These are phyloP conservation scores for Schizopora paradoxa DNA, from an alignment of 1,284 basidiomycete species.

Conservation along the genomic window DNA sequence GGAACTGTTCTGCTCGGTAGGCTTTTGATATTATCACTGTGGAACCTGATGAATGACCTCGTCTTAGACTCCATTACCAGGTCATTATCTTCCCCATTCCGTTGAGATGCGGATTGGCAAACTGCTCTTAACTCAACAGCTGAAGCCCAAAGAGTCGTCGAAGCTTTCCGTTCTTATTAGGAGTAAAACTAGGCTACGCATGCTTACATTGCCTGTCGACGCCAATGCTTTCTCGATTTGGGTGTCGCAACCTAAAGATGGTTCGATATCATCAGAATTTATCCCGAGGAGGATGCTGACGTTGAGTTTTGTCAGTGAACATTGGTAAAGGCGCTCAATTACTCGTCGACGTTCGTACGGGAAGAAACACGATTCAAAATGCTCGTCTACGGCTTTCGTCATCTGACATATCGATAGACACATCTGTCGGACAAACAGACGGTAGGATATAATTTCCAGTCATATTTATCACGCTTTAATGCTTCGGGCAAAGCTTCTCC, in stretches of 20 bases:
- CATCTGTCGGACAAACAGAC: slow-evolving; percentile 4
- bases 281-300: slow-evolving; percentile 14
- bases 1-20: slow-evolving; percentile 63
- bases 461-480: too few species aligned
- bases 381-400: slow-evolving; percentile 49
- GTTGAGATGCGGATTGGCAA: slow-evolving; percentile 9
- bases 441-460: too few species aligned
- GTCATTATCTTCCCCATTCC: slow-evolving; percentile 2
- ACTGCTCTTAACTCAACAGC: slow-evolving; percentile 6
- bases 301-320: slow-evolving; percentile 51
- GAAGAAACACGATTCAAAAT: slow-evolving; percentile 55
- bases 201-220: slow-evolving; percentile 12
- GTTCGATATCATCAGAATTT: too few species aligned
- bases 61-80: slow-evolving; percentile 7
- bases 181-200: too few species aligned
- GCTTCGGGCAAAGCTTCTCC: too few species aligned
- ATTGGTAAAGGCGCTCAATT: slow-evolving; percentile 55
- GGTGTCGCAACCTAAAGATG: slow-evolving; percentile 49
- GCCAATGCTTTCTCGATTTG: slow-evolving; percentile 7
- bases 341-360: slow-evolving; percentile 52
- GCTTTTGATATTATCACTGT: slow-evolving; percentile 24
- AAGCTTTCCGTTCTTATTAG: too few species aligned
- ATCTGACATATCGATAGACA: slow-evolving; percentile 33
- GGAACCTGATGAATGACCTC: slow-evolving; percentile 4
- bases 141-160: slow-evolving; percentile 4